Conservation (phyloP, 306 rosid species). For the Benincasa hispida region DNA sequence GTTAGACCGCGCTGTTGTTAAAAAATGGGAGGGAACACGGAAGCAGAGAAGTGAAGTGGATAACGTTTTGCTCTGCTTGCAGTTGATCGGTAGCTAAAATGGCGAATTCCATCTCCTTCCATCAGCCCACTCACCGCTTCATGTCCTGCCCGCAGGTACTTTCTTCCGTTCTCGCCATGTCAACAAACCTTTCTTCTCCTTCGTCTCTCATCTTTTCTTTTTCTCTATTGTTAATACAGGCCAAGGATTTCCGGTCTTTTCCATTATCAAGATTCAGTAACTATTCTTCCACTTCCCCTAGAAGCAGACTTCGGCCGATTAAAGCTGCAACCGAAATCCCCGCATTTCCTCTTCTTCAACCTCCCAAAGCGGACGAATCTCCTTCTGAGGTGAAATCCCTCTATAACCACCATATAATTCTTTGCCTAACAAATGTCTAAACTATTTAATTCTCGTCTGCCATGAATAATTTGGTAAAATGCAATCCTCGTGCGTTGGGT, state of each 20-base stretch:
- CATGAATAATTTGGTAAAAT: neutral
- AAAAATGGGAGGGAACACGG: neutral
- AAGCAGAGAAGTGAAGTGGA: neutral
- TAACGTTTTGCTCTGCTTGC: neutral
- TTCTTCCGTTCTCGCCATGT: slow-evolving; percentile 3
- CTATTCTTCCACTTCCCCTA: slow-evolving; percentile 16
- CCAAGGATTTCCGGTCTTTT: slow-evolving; percentile 31
- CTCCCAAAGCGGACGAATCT: slow-evolving; percentile 36
- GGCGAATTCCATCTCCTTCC: slow-evolving; percentile 52
- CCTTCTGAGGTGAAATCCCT: slow-evolving; percentile 41
- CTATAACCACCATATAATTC: neutral
- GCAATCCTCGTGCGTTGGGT: neutral
- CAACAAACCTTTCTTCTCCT: neutral
- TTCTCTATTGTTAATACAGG: slow-evolving; percentile 20
- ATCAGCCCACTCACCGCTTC: slow-evolving; percentile 38
- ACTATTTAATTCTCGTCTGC: neutral
- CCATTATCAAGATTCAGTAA: slow-evolving; percentile 31
- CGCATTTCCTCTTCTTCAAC: slow-evolving; percentile 51
- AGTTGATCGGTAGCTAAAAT: slow-evolving; percentile 13
- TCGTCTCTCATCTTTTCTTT: neutral
- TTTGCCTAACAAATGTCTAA: too few species aligned
- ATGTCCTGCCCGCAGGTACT: slow-evolving; percentile 48
- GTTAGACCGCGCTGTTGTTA: neutral
- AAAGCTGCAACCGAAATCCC: slow-evolving; percentile 40
- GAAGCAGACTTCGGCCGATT: slow-evolving; percentile 28